Evolutionary conservation across 257 asterid genomes (phyloP).

Genomic region (Forsythia suspensa): DNA sequence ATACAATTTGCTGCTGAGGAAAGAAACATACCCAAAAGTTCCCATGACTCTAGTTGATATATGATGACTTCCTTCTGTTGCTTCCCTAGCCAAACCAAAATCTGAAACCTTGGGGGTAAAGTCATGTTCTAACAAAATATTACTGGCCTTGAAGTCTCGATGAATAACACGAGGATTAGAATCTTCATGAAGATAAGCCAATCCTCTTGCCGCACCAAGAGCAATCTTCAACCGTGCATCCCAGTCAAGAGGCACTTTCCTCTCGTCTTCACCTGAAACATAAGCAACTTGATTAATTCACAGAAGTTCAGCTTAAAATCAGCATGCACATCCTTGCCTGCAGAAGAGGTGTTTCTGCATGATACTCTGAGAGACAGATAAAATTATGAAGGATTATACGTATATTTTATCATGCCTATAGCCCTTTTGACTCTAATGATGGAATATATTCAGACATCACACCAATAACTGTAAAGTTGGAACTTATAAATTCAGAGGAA

Average conservation of each 20-base stretch:
- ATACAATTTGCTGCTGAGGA: not conserved
- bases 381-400: not conserved
- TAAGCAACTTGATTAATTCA: slow-evolving; percentile 12
- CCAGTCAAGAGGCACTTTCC: slow-evolving; percentile 80
- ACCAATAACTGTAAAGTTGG: not conserved
- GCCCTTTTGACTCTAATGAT: not conserved
- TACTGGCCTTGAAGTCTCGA: slow-evolving; percentile 94
- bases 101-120: slow-evolving; percentile 96
- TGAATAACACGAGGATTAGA: slow-evolving; percentile 98
- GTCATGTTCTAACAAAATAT: slow-evolving; percentile 82
- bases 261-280: slow-evolving; percentile 67
- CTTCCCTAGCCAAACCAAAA: slow-evolving; percentile 96
- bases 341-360: not conserved
- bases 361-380: not conserved
- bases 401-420: not conserved
- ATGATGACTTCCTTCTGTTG: slow-evolving; percentile 87
- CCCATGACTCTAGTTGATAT: slow-evolving; percentile 99
- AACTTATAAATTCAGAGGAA: slow-evolving; percentile 18
- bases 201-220: slow-evolving; percentile 95
- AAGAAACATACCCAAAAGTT: slow-evolving; percentile 81
- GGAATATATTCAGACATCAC: not conserved
- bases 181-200: slow-evolving; percentile 98
- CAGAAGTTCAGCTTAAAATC: not conserved
- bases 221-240: slow-evolving; percentile 93
- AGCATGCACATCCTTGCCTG: not conserved